Evolutionary conservation across 331 rosid genomes (phyloP).

Genomic region (Rosa hybrid): DNA sequence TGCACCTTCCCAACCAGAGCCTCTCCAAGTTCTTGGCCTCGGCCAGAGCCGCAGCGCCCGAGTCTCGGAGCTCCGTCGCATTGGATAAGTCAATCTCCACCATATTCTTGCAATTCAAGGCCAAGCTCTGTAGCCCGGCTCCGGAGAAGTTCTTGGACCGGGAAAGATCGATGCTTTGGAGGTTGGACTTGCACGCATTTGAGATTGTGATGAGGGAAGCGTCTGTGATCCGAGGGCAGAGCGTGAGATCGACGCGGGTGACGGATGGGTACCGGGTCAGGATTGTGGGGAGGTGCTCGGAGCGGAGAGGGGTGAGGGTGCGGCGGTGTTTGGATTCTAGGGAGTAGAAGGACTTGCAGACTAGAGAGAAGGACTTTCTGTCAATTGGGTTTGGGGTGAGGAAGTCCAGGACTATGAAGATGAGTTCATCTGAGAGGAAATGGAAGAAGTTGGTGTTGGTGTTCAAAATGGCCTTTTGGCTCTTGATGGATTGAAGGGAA

Average conservation of each 20-base stretch:
- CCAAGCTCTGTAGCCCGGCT: constrained; percentile 51
- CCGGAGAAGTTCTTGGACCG: constrained; percentile 63
- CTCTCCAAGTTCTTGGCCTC: constrained; percentile 74
- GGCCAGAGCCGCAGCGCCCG: constrained; percentile 66
- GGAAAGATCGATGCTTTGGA: constrained; percentile 68
- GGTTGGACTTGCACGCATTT: constrained; percentile 40
- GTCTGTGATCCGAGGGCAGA: constrained; percentile 67
- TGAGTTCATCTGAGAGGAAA: constrained; percentile 69
- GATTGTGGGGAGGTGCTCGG: constrained; percentile 52
- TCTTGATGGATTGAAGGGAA: constrained; percentile 45
- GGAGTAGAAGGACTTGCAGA: constrained; percentile 58
- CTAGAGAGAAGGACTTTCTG: constrained; percentile 63
- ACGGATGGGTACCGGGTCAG: constrained; percentile 50
- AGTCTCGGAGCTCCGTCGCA: constrained; percentile 71
- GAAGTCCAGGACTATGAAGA: constrained; percentile 65
- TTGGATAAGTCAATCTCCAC: constrained; percentile 80
- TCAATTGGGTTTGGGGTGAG: constrained; percentile 45
- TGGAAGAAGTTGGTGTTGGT: constrained; percentile 43
- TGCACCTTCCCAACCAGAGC: constrained; percentile 80
- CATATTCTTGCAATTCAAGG: constrained; percentile 45
- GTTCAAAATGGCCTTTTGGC: constrained; percentile 20
- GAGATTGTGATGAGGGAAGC: constrained; percentile 40
- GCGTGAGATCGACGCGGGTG: constrained; percentile 58
- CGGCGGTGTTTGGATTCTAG: constrained; percentile 75
- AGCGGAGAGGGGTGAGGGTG: constrained; percentile 59